Evolutionary conservation across 208 protist genomes (phyloP), one percentile per base, ranked within the genome.

Genomic region (Trypanosoma boissoni): DNA sequence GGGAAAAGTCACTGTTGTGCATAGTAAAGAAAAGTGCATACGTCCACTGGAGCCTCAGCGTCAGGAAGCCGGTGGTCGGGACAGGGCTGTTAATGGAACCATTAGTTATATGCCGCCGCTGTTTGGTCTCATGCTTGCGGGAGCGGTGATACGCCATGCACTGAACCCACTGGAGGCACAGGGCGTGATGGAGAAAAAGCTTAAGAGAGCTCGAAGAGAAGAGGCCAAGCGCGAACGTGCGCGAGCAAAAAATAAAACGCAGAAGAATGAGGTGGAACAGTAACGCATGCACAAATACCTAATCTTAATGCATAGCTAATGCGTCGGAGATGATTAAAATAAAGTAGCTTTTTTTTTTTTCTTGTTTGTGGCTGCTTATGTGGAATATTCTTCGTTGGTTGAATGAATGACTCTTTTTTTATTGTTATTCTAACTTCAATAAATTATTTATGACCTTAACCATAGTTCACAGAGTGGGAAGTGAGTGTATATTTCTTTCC

Each of bases 31-130:
- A 51, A 76, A 76, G 49, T 72, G 68, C 7, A 41, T 64, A 4
- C 58, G 55, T 0, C 86, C 89, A 21, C 64, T 93, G 50, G 76
- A 80, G 61, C 89, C 83, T 41, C 80, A 91, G 70, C 69, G 79
- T 10, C 83, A 89, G 64, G 83, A 91, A 56, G 74, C 72, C 0
- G 89, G 83, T 31, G 89, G 85, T 12, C 74, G 89, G 14, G 84
- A 86, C 48, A 63, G 83, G 12, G 71, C 83, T 1, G 80, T 94
- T 49, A 96, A 96, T 56, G 89, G 89, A 27, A 96, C 89, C 2
- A 86, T 96, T 41, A 93, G 86, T 64, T 92, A 96, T 74, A 96
- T 96, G 80, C 89, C 89, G 5, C 71, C 89, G 6, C 46, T 92
- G 3, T 96, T 94, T 64, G 89, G 89, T 9, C 62, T 96, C 0